These are phyloP conservation scores for Carex sylvatica DNA, from an alignment of 202 grass and related monocot genomes.

Conservation along the genomic window DNA sequence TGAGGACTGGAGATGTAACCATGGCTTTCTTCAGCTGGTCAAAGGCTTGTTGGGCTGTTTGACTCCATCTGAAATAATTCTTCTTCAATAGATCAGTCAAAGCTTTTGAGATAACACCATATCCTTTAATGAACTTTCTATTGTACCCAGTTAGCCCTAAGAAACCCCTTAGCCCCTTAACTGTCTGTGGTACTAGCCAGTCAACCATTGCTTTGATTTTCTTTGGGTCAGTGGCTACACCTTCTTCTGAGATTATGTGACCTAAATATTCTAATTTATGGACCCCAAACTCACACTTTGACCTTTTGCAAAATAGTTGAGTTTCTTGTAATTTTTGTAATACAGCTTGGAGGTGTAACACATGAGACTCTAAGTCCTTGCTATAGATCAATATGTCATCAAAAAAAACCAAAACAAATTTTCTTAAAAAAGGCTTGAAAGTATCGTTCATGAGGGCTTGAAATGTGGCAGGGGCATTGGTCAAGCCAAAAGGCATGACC, in stretches of 20 bases:
- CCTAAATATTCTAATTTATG: not conserved
- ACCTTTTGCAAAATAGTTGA: not conserved
- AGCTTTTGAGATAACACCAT: not conserved
- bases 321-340: not conserved
- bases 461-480: not conserved
- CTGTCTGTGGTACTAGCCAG: not conserved
- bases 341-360: not conserved
- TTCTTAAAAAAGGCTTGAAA: not conserved
- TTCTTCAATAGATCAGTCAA: not conserved
- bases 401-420: constrained; percentile 9
- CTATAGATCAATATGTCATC: not conserved
- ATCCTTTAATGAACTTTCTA: not conserved
- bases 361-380: not conserved
- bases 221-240: not conserved
- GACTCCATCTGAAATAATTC: not conserved
- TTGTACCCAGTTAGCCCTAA: not conserved
- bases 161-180: not conserved
- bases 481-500: not conserved
- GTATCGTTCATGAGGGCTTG: not conserved
- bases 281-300: not conserved
- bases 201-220: not conserved
- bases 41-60: no score
- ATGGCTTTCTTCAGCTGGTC: no score
- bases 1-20: no score
- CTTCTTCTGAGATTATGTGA: not conserved